Conservation (phyloP, 306 rosid species). For the Ochetophila trinervis region DNA sequence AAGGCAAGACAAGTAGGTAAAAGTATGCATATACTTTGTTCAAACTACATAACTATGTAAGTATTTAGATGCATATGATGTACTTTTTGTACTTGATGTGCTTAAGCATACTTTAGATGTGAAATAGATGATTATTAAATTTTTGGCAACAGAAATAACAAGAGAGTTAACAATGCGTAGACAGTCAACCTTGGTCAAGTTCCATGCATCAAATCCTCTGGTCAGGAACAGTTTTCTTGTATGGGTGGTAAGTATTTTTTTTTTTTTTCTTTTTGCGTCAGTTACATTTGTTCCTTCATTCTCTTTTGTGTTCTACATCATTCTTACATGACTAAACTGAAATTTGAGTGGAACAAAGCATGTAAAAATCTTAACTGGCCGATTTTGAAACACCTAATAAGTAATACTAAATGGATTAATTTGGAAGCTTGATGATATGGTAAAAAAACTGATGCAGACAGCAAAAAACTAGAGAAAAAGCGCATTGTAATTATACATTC, state of each 20-base stretch:
- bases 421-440: too few species aligned
- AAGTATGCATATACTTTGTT: not conserved
- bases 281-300: not conserved
- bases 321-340: not conserved
- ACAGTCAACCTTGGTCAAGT: constrained; percentile 79
- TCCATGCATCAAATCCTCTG: constrained; percentile 60
- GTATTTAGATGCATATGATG: constrained; percentile 1
- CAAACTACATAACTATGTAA: not conserved
- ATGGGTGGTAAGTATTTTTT: constrained; percentile 65
- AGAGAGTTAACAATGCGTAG: constrained; percentile 68
- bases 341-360: not conserved
- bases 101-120: not conserved
- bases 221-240: constrained; percentile 46
- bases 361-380: not conserved
- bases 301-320: not conserved
- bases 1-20: not conserved
- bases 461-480: too few species aligned
- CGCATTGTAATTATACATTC: too few species aligned
- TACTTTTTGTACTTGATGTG: not conserved
- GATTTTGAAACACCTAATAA: not conserved
- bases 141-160: constrained; percentile 51
- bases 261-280: not conserved
- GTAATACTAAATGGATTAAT: too few species aligned
- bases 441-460: too few species aligned
- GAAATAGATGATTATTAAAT: constrained; percentile 3